Conservation (phyloP, 2,329 filamentous ascomycete genomes). For the Fusarium subtropicale region DNA sequence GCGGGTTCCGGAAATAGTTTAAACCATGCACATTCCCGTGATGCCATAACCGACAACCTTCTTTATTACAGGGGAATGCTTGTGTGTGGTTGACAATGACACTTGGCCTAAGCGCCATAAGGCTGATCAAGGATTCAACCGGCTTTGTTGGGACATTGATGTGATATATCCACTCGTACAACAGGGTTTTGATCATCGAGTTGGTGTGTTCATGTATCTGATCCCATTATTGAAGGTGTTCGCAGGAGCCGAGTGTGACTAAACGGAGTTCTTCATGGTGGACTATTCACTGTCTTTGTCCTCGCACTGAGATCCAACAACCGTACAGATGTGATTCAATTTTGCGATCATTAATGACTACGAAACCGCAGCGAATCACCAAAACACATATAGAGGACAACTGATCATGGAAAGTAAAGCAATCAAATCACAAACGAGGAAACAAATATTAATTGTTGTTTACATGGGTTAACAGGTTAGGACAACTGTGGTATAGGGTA, state of each 20-base stretch:
- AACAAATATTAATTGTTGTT: background rate
- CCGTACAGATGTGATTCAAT: background rate
- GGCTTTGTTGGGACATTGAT: background rate
- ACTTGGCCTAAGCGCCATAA: slow-evolving; percentile 14
- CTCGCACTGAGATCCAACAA: background rate
- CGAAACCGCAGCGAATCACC: too few relatives aligned
- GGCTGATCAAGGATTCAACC: slow-evolving; percentile 2
- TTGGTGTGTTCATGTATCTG: background rate
- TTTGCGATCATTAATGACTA: background rate
- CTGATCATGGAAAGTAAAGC: background rate
- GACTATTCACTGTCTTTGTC: background rate
- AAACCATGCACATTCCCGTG: background rate
- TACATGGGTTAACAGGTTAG: background rate
- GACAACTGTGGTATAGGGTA: slow-evolving; percentile 12
- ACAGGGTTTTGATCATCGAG: background rate
- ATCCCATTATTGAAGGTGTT: background rate
- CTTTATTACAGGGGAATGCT: background rate
- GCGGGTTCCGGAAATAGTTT: background rate
- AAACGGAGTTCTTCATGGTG: background rate
- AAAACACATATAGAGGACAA: background rate
- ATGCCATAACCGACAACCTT: background rate
- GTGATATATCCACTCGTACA: slow-evolving; percentile 4
- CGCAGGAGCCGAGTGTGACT: background rate
- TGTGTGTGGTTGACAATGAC: background rate
- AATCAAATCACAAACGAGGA: background rate